A percentile compares a stretch with the other conserved stretches of the same genome.
phyloP scores from a whole-genome alignment of 73 alveolate genomes.

The Tetrahymena malaccensis region DNA sequence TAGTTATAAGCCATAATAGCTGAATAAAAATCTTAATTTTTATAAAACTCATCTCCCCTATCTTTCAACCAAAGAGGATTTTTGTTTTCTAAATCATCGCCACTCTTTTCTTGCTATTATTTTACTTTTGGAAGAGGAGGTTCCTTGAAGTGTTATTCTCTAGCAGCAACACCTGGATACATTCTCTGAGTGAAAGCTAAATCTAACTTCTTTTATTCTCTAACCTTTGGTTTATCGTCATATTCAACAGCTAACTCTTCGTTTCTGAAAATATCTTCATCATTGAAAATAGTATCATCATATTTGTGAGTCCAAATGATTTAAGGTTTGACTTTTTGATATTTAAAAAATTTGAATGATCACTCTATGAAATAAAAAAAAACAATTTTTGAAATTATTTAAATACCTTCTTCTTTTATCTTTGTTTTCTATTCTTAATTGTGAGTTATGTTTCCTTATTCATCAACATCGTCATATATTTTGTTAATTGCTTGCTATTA shows the following conservation, averaged over 20 bases:
- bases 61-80: conserved; percentile 33
- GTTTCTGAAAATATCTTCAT: conserved; percentile 14
- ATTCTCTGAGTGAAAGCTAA: conserved; percentile 14
- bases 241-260: conserved; percentile 8
- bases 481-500: neutral
- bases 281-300: neutral
- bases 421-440: neutral
- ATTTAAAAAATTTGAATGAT: neutral
- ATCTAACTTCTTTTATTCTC: conserved; percentile 7
- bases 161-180: conserved; percentile 31
- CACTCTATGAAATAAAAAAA: too few species aligned
- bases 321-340: neutral
- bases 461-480: conserved; percentile 19
- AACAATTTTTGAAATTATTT: too few species aligned
- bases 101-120: neutral
- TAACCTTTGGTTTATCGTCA: conserved; percentile 11
- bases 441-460: neutral
- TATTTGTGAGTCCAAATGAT: neutral
- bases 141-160: conserved; percentile 29
- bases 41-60: conserved; percentile 24
- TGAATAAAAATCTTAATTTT: conserved; percentile 25
- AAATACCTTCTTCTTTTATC: neutral
- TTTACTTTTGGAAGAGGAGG: conserved; percentile 25
- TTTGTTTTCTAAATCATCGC: conserved; percentile 1
- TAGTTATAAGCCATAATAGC: conserved; percentile 24